phyloP scores from a whole-genome alignment of 2,329 filamentous ascomycete genomes.

The Aotearoamyces nothofagi region DNA sequence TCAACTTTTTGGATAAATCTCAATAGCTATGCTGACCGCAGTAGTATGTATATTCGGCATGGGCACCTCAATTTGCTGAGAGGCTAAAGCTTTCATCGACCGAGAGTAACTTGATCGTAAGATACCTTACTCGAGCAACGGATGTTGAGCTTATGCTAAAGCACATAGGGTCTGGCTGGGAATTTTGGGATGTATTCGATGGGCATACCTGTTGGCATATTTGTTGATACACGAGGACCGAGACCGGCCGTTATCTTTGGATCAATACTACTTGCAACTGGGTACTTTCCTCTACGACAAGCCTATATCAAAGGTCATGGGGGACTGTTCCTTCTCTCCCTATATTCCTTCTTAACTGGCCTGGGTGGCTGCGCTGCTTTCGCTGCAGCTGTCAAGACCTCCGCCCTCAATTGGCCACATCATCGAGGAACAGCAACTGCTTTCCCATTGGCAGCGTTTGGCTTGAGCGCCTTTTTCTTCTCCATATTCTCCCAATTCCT shows the following conservation, averaged over 20 bases:
- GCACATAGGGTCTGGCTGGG: conserved; percentile 45
- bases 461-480: conserved; percentile 93
- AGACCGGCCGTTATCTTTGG: conserved; percentile 65
- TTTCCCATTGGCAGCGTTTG: conserved; percentile 84
- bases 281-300: conserved; percentile 74
- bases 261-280: conserved; percentile 53
- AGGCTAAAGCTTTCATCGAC: conserved; percentile 79
- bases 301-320: conserved; percentile 58
- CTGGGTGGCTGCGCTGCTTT: conserved; percentile 88
- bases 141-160: conserved; percentile 16
- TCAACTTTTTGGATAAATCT: background rate
- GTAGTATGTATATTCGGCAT: conserved; percentile 96
- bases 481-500: conserved; percentile 61
- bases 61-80: conserved; percentile 90
- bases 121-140: conserved; percentile 19
- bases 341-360: conserved; percentile 77
- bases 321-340: conserved; percentile 48
- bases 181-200: conserved; percentile 89
- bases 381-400: conserved; percentile 69
- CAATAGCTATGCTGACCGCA: conserved; percentile 13
- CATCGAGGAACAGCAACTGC: conserved; percentile 89
- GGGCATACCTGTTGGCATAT: conserved; percentile 76
- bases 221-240: conserved; percentile 73
- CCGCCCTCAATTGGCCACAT: conserved; percentile 80
- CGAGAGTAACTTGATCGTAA: conserved; percentile 77